phyloP scores from a whole-genome alignment of 1,284 basidiomycete genomes.

The Athelia psychrophila region DNA sequence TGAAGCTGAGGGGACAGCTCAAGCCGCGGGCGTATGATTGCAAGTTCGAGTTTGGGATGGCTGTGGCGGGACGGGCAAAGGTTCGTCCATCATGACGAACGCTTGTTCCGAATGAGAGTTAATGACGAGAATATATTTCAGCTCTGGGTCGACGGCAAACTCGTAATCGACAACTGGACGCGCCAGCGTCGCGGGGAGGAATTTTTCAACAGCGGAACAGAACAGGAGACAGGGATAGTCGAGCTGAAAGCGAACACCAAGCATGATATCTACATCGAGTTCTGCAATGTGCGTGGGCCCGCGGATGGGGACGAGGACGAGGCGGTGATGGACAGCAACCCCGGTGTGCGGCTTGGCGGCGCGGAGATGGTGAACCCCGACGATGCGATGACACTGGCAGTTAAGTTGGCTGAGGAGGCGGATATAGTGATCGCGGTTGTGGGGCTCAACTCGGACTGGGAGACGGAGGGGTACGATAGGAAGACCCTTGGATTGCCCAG shows the following conservation, averaged over 20 bases:
- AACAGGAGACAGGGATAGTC: constrained; percentile 56
- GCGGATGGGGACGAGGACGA: constrained; percentile 65
- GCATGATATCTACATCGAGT: constrained; percentile 62
- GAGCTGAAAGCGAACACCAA: constrained; percentile 51
- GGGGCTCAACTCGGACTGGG: constrained; percentile 77
- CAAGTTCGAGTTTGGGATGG: constrained; percentile 69
- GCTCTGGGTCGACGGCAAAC: constrained; percentile 63
- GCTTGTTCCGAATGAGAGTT: too few relatives aligned
- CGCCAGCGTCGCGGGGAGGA: constrained; percentile 61
- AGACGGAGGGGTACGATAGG: constrained; percentile 71
- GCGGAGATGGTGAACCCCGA: constrained; percentile 57
- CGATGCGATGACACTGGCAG: constrained; percentile 55
- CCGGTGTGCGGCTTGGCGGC: constrained; percentile 67
- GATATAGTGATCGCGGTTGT: constrained; percentile 72
- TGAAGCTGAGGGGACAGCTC: constrained; percentile 57
- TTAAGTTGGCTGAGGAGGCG: constrained; percentile 59
- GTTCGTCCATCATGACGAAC: constrained; percentile 22
- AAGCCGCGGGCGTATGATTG: constrained; percentile 51
- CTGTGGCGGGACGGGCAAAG: constrained; percentile 65
- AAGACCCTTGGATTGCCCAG: constrained; percentile 65
- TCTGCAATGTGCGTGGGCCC: constrained; percentile 64
- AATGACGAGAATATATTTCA: constrained; percentile 22
- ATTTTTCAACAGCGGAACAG: constrained; percentile 60
- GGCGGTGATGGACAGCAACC: constrained; percentile 52
- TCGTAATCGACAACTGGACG: constrained; percentile 77